Evolutionary conservation across 495 filamentous ascomycete genomes (phyloP), one percentile per base, ranked within the genome.

Genomic region (Lasiosphaeria miniovina): DNA sequence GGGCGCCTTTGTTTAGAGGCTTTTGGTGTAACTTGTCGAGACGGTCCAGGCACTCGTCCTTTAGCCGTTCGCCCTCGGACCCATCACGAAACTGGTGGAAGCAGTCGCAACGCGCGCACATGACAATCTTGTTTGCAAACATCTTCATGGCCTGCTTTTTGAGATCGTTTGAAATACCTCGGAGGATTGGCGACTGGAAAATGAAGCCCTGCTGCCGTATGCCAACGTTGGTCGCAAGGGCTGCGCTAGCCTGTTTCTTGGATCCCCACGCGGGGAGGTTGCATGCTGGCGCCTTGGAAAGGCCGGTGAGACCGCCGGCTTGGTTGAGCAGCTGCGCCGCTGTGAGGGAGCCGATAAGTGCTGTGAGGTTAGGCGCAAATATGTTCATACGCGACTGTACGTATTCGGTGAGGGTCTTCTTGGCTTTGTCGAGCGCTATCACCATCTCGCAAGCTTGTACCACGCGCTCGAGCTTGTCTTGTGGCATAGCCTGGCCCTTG

Each of bases 341-440:
- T 8, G 93, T 97, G n/a, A 96, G 82, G 3, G 93, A 91, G 48
- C 95, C 94, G 57, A 98, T 88, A 36, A 98, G 82, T 15, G 86
- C 86, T n/a, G 95, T 95, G 40, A 97, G 77, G 65, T 98, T 98
- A 8, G 94, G 94, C 10, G 95, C 94, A 66, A 96, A 97, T 50
- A 96, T 82, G 64, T 85, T 93, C 90, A 98, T 97, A 60, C 94
- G 91, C 38, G 93, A 96, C 75, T 96, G 88, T n/a, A 97, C 93
- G 67, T 93, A 98, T 65, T 94, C 88, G 4, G 92, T 97, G 51
- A 98, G 84, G 36, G 85, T 88, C 57, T 83, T 88, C 71, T 96
- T 96, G 50, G 93, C 93, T 50, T 83, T 84, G 65, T 98, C 93
- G 14, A 98, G 86, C 57, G 85, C 84, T 43, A 96, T 78, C 43